These are phyloP conservation scores for Colletotrichum gigasporum DNA, from an alignment of 2,329 filamentous ascomycete genomes.

Conservation along the genomic window DNA sequence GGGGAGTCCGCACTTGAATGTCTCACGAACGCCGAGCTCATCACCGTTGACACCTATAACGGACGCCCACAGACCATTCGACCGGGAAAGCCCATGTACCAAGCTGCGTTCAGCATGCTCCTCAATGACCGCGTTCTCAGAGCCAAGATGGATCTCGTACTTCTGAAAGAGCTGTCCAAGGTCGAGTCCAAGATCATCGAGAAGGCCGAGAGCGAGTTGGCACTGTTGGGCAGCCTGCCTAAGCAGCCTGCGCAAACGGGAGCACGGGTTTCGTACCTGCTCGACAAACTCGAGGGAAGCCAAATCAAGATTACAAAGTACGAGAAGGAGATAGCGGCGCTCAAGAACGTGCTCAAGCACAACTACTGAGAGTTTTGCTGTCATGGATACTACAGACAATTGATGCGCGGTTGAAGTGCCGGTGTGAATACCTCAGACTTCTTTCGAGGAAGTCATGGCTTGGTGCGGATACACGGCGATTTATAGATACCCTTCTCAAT, in stretches of 20 bases:
- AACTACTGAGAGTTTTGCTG: conserved; percentile 34
- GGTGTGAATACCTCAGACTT: no score
- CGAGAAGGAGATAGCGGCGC: conserved; percentile 74
- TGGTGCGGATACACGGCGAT: no score
- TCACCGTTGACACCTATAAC: conserved; percentile 76
- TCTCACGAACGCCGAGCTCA: conserved; percentile 86
- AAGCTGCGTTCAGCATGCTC: conserved; percentile 80
- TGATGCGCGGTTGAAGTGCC: no score
- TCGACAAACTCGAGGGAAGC: conserved; percentile 76
- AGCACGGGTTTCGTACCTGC: conserved; percentile 75
- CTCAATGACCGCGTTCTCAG: conserved; percentile 76
- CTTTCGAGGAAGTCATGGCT: no score
- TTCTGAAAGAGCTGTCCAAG: conserved; percentile 74
- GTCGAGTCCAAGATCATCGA: conserved; percentile 79
- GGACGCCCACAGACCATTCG: conserved; percentile 82
- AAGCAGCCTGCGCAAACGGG: conserved; percentile 75
- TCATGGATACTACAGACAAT: no score
- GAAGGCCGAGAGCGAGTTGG: conserved; percentile 82
- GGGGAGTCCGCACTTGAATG: conserved; percentile 82
- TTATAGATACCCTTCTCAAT: no score
- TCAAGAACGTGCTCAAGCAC: conserved; percentile 75
- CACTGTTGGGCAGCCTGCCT: conserved; percentile 74
- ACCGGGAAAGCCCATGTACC: conserved; percentile 87
- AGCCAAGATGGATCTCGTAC: conserved; percentile 76
- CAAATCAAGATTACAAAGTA: conserved; percentile 79